Conservation (phyloP, 1,139 yeast species). For the Suhomyces guaymorum region DNA sequence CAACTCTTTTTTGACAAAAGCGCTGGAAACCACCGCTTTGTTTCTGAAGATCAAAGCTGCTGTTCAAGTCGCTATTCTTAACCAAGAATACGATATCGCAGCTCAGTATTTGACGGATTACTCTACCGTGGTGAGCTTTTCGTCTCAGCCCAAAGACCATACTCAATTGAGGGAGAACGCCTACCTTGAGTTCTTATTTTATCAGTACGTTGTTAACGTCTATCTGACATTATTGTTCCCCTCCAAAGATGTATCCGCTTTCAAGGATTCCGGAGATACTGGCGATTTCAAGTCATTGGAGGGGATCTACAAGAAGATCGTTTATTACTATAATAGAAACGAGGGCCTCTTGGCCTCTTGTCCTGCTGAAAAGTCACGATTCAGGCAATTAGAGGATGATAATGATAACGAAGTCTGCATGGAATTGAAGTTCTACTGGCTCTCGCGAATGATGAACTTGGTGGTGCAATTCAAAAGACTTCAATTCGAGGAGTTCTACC, state of each 20-base stretch:
- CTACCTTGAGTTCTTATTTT: conserved; percentile 30
- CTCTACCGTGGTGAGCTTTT: conserved; percentile 24
- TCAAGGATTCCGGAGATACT: neutral
- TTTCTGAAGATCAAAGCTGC: conserved; percentile 12
- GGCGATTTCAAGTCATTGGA: conserved; percentile 17
- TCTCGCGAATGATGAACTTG: conserved; percentile 25
- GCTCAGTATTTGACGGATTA: conserved; percentile 21
- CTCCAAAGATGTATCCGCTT: neutral
- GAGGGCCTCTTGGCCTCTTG: conserved; percentile 16
- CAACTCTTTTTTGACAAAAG: conserved; percentile 8
- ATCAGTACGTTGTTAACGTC: conserved; percentile 25
- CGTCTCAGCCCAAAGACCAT: conserved; percentile 26
- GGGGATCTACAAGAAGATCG: conserved; percentile 23
- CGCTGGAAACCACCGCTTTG: conserved; percentile 9
- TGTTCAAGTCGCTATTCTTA: conserved; percentile 18
- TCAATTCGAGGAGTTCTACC: conserved; percentile 26
- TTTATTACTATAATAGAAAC: conserved; percentile 26
- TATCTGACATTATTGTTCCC: conserved; percentile 27
- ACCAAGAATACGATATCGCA: conserved; percentile 25
- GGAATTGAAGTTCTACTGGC: conserved; percentile 26
- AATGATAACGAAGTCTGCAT: conserved; percentile 4
- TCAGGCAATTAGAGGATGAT: conserved; percentile 1
- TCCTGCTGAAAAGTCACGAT: neutral
- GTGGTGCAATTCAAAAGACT: conserved; percentile 28
- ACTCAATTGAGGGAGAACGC: conserved; percentile 23